Evolutionary conservation across 1,139 yeast species (phyloP).

Genomic region (Casaregolazyma suthepensis): DNA sequence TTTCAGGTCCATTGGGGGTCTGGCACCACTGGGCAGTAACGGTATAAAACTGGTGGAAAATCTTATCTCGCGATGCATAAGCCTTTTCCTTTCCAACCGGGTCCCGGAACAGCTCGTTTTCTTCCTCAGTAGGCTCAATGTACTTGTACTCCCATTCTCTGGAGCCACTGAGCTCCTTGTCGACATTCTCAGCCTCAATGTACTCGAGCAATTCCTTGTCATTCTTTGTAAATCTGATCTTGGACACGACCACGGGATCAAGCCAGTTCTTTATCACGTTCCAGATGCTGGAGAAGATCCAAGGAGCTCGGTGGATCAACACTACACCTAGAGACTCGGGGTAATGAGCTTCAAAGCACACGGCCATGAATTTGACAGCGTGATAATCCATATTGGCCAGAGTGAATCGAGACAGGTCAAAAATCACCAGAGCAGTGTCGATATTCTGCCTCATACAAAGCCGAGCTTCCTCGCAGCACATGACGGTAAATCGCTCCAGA

Average conservation of each 20-base stretch:
- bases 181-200: slow-evolving; percentile 50
- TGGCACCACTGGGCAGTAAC: slow-evolving; percentile 67
- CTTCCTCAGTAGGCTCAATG: slow-evolving; percentile 48
- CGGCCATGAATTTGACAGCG: slow-evolving; percentile 72
- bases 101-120: slow-evolving; percentile 41
- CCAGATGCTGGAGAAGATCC: slow-evolving; percentile 88
- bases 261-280: slow-evolving; percentile 77
- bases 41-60: slow-evolving; percentile 46
- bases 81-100: slow-evolving; percentile 38
- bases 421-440: slow-evolving; percentile 67
- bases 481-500: slow-evolving; percentile 57
- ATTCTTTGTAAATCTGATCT: slow-evolving; percentile 65
- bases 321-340: slow-evolving; percentile 78
- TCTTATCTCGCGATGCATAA: slow-evolving; percentile 42
- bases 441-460: slow-evolving; percentile 55
- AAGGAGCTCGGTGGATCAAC: slow-evolving; percentile 81
- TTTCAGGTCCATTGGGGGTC: slow-evolving; percentile 34
- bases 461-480: slow-evolving; percentile 65
- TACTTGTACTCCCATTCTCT: slow-evolving; percentile 51
- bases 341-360: slow-evolving; percentile 78
- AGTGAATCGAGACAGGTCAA: slow-evolving; percentile 70
- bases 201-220: slow-evolving; percentile 52
- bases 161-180: slow-evolving; percentile 61
- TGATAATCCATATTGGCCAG: slow-evolving; percentile 77
- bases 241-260: slow-evolving; percentile 82